Conservation (phyloP, 768 basidiomycete genomes). For the Amylocystis lapponica region DNA sequence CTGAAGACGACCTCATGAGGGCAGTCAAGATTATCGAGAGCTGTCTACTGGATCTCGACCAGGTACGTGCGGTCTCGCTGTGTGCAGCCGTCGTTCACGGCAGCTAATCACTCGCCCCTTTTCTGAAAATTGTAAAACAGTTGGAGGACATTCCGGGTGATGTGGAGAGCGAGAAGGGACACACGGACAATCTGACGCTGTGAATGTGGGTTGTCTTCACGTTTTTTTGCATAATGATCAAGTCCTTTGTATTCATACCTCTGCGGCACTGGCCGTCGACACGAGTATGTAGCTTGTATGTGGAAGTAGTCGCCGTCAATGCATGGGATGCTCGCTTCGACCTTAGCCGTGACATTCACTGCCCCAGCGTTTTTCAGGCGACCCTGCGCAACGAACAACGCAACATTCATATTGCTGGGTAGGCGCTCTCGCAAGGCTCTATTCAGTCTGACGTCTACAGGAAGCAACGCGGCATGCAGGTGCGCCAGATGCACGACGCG, state of each 20-base stretch:
- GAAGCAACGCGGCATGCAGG: too few relatives aligned
- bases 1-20: slow-evolving; percentile 76
- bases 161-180: slow-evolving; percentile 54
- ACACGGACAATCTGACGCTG: slow-evolving; percentile 33
- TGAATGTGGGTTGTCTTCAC: slow-evolving; percentile 11
- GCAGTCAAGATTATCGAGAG: slow-evolving; percentile 73
- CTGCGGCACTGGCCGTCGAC: background rate
- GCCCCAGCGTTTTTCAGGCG: background rate
- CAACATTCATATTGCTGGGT: too few relatives aligned
- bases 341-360: background rate
- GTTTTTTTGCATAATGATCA: background rate
- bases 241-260: background rate
- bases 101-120: background rate
- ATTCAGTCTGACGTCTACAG: too few relatives aligned
- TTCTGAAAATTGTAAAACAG: slow-evolving; percentile 25
- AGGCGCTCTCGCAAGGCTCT: too few relatives aligned
- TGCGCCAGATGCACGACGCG: too few relatives aligned
- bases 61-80: slow-evolving; percentile 37
- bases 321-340: background rate
- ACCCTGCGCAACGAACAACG: background rate
- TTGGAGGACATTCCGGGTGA: slow-evolving; percentile 61
- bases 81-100: background rate
- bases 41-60: slow-evolving; percentile 76
- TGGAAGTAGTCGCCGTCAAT: background rate
- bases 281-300: background rate